These are phyloP conservation scores for Dactylorhiza incarnata DNA, from an alignment of 106 monocot genomes.

Conservation along the genomic window DNA sequence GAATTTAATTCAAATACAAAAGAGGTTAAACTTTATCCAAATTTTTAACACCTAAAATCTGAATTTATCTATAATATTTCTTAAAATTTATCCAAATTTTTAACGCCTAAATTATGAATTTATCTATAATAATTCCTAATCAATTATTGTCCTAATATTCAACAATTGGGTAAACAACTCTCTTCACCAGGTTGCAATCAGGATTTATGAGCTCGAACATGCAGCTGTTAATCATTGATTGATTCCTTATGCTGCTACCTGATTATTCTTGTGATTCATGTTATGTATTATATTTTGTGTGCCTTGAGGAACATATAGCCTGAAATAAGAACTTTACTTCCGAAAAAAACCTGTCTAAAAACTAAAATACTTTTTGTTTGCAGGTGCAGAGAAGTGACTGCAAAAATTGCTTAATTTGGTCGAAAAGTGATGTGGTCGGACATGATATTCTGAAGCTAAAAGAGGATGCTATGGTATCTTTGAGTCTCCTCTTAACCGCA, in stretches of 20 bases:
- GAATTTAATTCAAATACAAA: too few species aligned
- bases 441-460: slow-evolving; percentile 24
- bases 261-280: not conserved
- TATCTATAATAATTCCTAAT: too few species aligned
- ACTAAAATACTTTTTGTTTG: slow-evolving; percentile 1
- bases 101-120: too few species aligned
- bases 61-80: too few species aligned
- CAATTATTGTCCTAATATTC: too few species aligned
- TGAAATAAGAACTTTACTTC: not conserved
- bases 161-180: too few species aligned
- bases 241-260: not conserved
- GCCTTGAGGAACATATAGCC: not conserved
- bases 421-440: slow-evolving; percentile 39
- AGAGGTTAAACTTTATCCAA: too few species aligned
- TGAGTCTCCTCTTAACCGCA: not conserved
- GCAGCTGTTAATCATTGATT: not conserved
- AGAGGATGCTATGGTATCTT: slow-evolving; percentile 22
- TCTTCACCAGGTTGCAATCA: not conserved
- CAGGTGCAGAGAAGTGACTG: slow-evolving; percentile 43
- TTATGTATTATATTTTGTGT: not conserved
- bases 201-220: not conserved
- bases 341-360: not conserved
- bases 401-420: slow-evolving; percentile 49
- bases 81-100: too few species aligned
- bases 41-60: too few species aligned